These are phyloP conservation scores for Elaphomyces granulatus DNA, from an alignment of 495 filamentous ascomycete genomes.

Conservation along the genomic window DNA sequence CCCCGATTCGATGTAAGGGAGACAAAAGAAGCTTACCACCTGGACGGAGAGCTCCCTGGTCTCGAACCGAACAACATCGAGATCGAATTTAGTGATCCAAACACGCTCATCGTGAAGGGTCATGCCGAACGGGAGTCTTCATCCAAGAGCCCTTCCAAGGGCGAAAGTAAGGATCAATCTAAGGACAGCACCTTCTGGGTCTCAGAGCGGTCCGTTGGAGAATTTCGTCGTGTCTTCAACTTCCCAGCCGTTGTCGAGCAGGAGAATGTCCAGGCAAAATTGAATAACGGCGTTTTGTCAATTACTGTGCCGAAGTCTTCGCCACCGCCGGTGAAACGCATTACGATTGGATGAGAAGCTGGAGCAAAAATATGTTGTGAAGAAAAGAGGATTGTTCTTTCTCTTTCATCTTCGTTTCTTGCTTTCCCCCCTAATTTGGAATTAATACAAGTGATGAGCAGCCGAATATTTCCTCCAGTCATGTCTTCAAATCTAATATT, in stretches of 20 bases:
- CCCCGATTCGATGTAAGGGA: constrained; percentile 78
- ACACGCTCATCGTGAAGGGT: constrained; percentile 66
- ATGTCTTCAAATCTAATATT: too few relatives aligned
- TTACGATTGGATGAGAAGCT: constrained; percentile 48
- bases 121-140: constrained; percentile 26
- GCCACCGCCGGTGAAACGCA: constrained; percentile 30
- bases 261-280: constrained; percentile 57
- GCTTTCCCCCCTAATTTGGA: too few relatives aligned
- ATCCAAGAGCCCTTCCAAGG: not conserved
- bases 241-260: constrained; percentile 68
- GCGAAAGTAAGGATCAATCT: constrained; percentile 23
- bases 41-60: constrained; percentile 83
- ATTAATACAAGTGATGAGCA: too few relatives aligned
- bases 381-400: too few relatives aligned
- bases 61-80: constrained; percentile 61
- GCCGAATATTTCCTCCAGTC: too few relatives aligned
- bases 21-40: constrained; percentile 52
- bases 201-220: constrained; percentile 65
- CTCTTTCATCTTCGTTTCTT: too few relatives aligned
- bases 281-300: constrained; percentile 66
- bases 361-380: too few relatives aligned
- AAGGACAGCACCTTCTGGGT: constrained; percentile 55
- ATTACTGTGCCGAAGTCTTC: constrained; percentile 64
- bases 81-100: constrained; percentile 72
- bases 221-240: constrained; percentile 67